Base-by-base conservation (phyloP, 768 basidiomycete genomes). In the Crassisporium funariophilum region DNA sequence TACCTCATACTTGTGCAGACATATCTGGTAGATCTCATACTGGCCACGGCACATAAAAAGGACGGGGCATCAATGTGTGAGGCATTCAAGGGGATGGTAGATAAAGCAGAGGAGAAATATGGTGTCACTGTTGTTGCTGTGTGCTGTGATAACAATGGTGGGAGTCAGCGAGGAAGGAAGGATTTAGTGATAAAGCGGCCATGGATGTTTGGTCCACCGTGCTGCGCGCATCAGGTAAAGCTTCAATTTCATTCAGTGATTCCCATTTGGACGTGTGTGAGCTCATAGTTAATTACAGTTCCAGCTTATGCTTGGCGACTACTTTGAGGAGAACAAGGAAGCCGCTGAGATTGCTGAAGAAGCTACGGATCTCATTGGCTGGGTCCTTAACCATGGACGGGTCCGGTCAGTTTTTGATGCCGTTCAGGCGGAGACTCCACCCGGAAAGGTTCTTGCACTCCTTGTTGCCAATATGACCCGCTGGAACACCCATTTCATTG, bases 401-500 rank as follows among this genome's bases (percentile, higher is more conserved):
- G 62, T 66, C n/a, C 48, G 52, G n/a, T 49, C 54, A 16, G 37
- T 66, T 3, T 63, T 66, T 24, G 43, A 66, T 38, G 44, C 55
- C 2, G 20, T 24, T 1, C 62, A 66, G 34, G 40, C 45, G 2
- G 46, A 47, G 38, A 55, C 36, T 39, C 54, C 52, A 37, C 29
- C 29, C 2, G 54, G 54, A 4, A 55, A 53, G 24, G 48, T 60
- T 33, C 54, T 65, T 13, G 43, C 56, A 9, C 62, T 57, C 40
- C 53, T 66, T 10, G 46, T 59, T 23, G 59, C 57, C 6, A 65
- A 67, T 43, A 51, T 65, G 41, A 67, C 60, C 0, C 51, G 51
- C 13, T 67, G 60, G 63, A 59, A 52, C 1, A 67, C 62, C 2
- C 62, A 65, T 36, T 61, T 57, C 16, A 44, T 60, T 45, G 53